These are phyloP conservation scores for Berberis thunbergii DNA, from an alignment of 164 flowering plant genomes.

Conservation along the genomic window DNA sequence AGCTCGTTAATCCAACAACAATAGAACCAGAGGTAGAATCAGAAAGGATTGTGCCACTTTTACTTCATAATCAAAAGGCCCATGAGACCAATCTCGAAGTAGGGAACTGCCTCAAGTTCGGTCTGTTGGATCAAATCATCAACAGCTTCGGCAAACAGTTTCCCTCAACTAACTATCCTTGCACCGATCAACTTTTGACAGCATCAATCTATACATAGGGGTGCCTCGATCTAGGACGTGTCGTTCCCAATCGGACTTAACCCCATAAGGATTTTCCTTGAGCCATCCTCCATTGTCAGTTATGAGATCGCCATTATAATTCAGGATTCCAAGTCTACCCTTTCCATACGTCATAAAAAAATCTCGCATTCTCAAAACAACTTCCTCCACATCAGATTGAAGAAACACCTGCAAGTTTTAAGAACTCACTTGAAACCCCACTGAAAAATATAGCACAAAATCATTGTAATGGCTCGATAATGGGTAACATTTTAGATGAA, in stretches of 20 bases:
- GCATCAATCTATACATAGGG: slow-evolving; percentile 74
- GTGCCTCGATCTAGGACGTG: slow-evolving; percentile 69
- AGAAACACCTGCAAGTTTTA: slow-evolving; percentile 50
- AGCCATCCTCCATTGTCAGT: slow-evolving; percentile 41
- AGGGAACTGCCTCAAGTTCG: too few relatives aligned
- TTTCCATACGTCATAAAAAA: slow-evolving; percentile 52
- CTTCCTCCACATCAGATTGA: slow-evolving; percentile 77
- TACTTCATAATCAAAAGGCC: too few relatives aligned
- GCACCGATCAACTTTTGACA: slow-evolving; percentile 27
- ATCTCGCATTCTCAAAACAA: slow-evolving; percentile 65
- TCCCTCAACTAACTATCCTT: neutral
- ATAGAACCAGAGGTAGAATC: too few relatives aligned
- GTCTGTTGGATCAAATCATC: neutral
- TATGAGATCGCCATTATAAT: slow-evolving; percentile 10
- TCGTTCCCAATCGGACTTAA: slow-evolving; percentile 81
- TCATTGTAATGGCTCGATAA: neutral
- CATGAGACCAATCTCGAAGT: too few relatives aligned
- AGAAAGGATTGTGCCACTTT: too few relatives aligned
- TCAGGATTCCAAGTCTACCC: slow-evolving; percentile 34
- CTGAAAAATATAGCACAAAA: slow-evolving; percentile 10
- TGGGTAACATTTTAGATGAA: too few relatives aligned
- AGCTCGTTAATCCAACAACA: too few relatives aligned
- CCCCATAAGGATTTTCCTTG: slow-evolving; percentile 71
- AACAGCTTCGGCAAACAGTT: neutral
- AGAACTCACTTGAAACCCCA: neutral